phyloP scores from a whole-genome alignment of 257 asterid genomes.

The Anisodus tanguticus region DNA sequence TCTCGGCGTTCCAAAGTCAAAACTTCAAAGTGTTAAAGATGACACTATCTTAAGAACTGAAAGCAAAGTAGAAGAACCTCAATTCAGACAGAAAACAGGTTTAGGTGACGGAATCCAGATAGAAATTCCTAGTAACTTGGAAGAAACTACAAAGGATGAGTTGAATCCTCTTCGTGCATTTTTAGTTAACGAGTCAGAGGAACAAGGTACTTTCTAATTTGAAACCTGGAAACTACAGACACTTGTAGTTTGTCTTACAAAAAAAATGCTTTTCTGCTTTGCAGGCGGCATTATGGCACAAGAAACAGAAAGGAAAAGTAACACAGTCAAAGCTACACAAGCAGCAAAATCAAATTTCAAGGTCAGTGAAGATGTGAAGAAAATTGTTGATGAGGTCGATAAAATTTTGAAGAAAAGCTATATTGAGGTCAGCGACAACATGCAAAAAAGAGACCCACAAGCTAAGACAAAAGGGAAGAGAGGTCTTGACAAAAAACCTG shows the following conservation, averaged over 20 bases:
- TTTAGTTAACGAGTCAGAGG: constrained; percentile 39
- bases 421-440: not conserved
- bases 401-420: constrained; percentile 47
- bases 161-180: constrained; percentile 40
- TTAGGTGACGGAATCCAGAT: constrained; percentile 33
- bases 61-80: constrained; percentile 35
- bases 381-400: constrained; percentile 34
- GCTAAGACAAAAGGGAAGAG: constrained; percentile 29
- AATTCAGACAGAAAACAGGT: constrained; percentile 34
- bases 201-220: constrained; percentile 47
- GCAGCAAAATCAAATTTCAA: constrained; percentile 30
- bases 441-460: not conserved
- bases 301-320: constrained; percentile 41
- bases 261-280: constrained; percentile 27
- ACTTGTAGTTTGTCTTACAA: not conserved
- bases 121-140: constrained; percentile 29
- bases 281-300: constrained; percentile 36
- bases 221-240: not conserved
- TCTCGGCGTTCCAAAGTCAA: constrained; percentile 38
- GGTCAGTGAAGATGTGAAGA: constrained; percentile 44
- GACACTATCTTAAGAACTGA: constrained; percentile 24
- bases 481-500: constrained; percentile 28
- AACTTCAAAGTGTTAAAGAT: constrained; percentile 32
- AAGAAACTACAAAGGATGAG: constrained; percentile 38
- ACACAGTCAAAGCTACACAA: constrained; percentile 33